Evolutionary conservation across 2,329 filamentous ascomycete genomes (phyloP).

Genomic region (Alternaria incomplexa): DNA sequence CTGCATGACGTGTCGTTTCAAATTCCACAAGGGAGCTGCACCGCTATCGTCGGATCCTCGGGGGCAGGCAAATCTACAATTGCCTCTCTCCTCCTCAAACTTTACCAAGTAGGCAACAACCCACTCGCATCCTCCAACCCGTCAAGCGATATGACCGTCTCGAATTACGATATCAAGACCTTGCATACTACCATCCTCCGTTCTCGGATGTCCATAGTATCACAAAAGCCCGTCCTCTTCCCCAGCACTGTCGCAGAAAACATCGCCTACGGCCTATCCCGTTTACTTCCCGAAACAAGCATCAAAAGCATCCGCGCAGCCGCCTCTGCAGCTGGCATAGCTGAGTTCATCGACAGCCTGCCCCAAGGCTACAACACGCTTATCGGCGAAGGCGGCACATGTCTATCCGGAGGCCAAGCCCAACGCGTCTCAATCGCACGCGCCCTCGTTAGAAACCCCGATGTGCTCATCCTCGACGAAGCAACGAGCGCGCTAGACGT

Average conservation of each 20-base stretch:
- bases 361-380: slow-evolving; percentile 73
- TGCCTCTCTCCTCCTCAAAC: slow-evolving; percentile 72
- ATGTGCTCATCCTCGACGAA: slow-evolving; percentile 82
- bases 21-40: slow-evolving; percentile 68
- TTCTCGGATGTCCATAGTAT: slow-evolving; percentile 69
- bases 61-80: slow-evolving; percentile 94
- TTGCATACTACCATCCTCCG: slow-evolving; percentile 68
- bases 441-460: slow-evolving; percentile 73
- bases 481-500: slow-evolving; percentile 82
- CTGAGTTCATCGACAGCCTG: slow-evolving; percentile 77
- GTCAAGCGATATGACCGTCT: slow-evolving; percentile 61
- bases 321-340: slow-evolving; percentile 67
- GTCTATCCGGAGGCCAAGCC: slow-evolving; percentile 79
- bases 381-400: slow-evolving; percentile 77
- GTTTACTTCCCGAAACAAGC: slow-evolving; percentile 59
- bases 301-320: slow-evolving; percentile 54
- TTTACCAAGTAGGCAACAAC: slow-evolving; percentile 61
- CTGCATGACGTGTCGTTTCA: slow-evolving; percentile 70
- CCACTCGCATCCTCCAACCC: background rate
- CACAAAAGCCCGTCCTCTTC: slow-evolving; percentile 77
- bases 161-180: slow-evolving; percentile 60
- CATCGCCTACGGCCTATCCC: slow-evolving; percentile 77
- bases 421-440: slow-evolving; percentile 83
- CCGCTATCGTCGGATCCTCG: slow-evolving; percentile 81
- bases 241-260: slow-evolving; percentile 78